These are phyloP conservation scores for Didymella keratinophila DNA, from an alignment of 2,329 filamentous ascomycete species.

Conservation along the genomic window DNA sequence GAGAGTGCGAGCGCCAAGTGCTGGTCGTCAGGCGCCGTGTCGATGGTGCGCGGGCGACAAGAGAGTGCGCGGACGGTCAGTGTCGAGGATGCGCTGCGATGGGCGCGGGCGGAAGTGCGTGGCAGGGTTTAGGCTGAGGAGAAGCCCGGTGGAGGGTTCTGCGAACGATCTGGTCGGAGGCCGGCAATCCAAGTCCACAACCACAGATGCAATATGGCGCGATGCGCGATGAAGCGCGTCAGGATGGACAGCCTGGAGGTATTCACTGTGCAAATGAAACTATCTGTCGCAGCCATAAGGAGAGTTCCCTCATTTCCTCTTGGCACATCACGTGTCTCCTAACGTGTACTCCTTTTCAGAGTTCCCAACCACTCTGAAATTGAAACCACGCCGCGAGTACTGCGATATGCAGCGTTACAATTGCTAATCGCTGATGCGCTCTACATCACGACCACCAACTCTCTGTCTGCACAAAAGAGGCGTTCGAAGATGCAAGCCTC, in stretches of 20 bases:
- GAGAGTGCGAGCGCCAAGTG: constrained; percentile 19
- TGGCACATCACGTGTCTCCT: too few species aligned
- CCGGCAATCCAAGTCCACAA: constrained; percentile 19
- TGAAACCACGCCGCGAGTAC: background rate
- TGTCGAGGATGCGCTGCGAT: constrained; percentile 24
- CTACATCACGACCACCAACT: background rate
- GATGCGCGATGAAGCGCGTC: constrained; percentile 21
- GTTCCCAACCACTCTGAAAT: constrained; percentile 9
- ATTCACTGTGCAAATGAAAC: constrained; percentile 10
- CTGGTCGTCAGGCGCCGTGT: constrained; percentile 5
- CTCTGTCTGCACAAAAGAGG: background rate
- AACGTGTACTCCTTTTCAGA: too few species aligned
- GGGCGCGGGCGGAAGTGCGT: constrained; percentile 23
- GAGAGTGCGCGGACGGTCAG: constrained; percentile 12
- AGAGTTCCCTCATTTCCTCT: background rate
- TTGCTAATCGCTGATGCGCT: too few species aligned
- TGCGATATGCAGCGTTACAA: background rate
- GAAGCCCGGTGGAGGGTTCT: constrained; percentile 14
- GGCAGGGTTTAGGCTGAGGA: constrained; percentile 20
- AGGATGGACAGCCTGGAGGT: constrained; percentile 1
- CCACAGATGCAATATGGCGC: constrained; percentile 19
- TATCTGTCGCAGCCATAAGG: constrained; percentile 5
- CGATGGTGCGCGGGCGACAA: constrained; percentile 24
- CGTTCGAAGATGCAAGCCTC: background rate
- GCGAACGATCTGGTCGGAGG: constrained; percentile 5